Evolutionary conservation across 768 basidiomycete species (phyloP).

Genomic region (Coprinopsis marcescibilis): DNA sequence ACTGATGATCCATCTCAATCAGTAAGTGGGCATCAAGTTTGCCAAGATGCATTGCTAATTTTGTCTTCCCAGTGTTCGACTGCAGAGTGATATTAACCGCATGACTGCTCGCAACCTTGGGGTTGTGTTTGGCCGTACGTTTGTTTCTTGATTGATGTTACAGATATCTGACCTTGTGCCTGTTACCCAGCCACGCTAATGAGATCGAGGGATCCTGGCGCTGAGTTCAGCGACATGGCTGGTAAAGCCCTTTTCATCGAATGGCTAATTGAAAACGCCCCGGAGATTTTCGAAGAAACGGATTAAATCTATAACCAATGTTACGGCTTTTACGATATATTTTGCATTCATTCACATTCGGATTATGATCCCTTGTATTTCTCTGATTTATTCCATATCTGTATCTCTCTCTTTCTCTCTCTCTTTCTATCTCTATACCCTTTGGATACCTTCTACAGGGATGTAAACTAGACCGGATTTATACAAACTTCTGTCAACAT

Average conservation of each 20-base stretch:
- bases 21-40: conserved; percentile 42
- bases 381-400: not conserved
- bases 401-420: not conserved
- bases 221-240: conserved; percentile 97
- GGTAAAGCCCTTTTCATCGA: conserved; percentile 91
- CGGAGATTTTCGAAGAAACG: conserved; percentile 38
- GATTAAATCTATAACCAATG: conserved; percentile 9
- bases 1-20: conserved; percentile 84
- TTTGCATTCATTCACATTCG: not conserved
- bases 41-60: conserved; percentile 8
- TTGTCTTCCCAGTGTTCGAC: conserved; percentile 47
- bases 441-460: not conserved
- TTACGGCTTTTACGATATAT: not conserved
- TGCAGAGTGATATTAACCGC: conserved; percentile 67
- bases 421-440: not conserved
- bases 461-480: conserved; percentile 4
- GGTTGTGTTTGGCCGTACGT: conserved; percentile 97
- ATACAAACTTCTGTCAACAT: not conserved
- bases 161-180: conserved; percentile 16
- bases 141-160: not conserved
- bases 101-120: conserved; percentile 96
- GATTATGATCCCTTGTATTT: not conserved
- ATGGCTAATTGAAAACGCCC: conserved; percentile 91
- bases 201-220: conserved; percentile 77
- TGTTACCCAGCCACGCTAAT: conserved; percentile 92